Evolutionary conservation across 306 rosid species (phyloP).

Genomic region (Macrotyloma uniflorum): DNA sequence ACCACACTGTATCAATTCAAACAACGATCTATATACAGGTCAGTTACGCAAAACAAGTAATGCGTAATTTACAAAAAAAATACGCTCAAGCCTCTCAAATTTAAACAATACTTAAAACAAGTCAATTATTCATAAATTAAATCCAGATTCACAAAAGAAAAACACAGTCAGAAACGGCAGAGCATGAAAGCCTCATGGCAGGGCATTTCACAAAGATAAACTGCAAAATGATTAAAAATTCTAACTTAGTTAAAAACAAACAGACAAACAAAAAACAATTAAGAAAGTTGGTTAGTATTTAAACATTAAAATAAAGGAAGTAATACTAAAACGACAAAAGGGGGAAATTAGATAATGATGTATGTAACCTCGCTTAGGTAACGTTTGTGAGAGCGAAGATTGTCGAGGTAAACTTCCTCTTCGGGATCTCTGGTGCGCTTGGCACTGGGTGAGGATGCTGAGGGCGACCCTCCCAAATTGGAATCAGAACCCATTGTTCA

Average conservation of each 20-base stretch:
- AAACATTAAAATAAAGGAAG: neutral
- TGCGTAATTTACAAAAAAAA: neutral
- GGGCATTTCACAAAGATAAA: constrained; percentile 7
- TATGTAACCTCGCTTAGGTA: constrained; percentile 86
- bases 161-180: neutral
- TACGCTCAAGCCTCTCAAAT: neutral
- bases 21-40: constrained; percentile 17
- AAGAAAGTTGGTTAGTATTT: neutral
- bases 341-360: constrained; percentile 25
- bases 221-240: neutral
- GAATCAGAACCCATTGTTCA: constrained; percentile 72
- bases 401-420: constrained; percentile 93
- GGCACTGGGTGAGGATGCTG: constrained; percentile 67
- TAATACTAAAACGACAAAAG: neutral
- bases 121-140: constrained; percentile 2
- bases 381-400: constrained; percentile 96
- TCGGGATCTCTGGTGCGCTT: constrained; percentile 95
- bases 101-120: neutral
- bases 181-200: constrained; percentile 20
- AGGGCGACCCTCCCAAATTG: constrained; percentile 54
- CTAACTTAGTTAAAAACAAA: neutral
- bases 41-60: constrained; percentile 18
- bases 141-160: neutral
- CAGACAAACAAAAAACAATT: neutral
- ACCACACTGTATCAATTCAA: neutral